Conservation (phyloP, 2,329 filamentous ascomycete genomes). For the Fusarium sp. region DNA sequence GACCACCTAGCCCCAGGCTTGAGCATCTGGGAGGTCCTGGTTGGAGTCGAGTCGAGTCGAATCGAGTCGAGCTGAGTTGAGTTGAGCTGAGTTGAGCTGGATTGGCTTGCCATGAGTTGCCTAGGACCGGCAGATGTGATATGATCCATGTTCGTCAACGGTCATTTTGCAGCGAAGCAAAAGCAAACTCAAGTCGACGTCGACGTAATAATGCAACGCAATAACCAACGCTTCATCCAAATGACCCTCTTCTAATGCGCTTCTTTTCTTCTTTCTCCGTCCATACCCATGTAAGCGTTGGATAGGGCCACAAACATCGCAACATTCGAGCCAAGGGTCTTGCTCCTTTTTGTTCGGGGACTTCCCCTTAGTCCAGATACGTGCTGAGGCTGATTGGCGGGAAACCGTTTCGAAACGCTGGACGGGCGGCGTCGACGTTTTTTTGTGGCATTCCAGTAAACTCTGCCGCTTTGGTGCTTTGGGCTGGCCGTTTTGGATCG, state of each 20-base stretch:
- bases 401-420: slow-evolving; percentile 50
- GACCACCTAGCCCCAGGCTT: slow-evolving; percentile 23
- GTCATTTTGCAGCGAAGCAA: background rate
- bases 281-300: slow-evolving; percentile 15
- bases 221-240: slow-evolving; percentile 14
- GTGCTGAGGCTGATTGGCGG: slow-evolving; percentile 44
- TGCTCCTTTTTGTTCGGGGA: slow-evolving; percentile 24
- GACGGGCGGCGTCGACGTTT: slow-evolving; percentile 36
- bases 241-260: slow-evolving; percentile 5
- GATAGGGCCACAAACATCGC: slow-evolving; percentile 30
- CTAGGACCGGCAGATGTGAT: slow-evolving; percentile 20
- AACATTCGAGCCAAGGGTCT: slow-evolving; percentile 42
- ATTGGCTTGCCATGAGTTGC: slow-evolving; percentile 8
- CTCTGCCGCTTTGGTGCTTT: slow-evolving; percentile 3
- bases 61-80: background rate
- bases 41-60: background rate
- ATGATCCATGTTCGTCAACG: slow-evolving; percentile 18
- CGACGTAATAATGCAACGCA: background rate
- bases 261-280: slow-evolving; percentile 15
- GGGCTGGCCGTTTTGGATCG: slow-evolving; percentile 9
- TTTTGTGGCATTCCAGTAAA: slow-evolving; percentile 9
- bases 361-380: slow-evolving; percentile 15
- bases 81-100: slow-evolving; percentile 3
- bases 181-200: background rate
- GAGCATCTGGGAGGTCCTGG: slow-evolving; percentile 1